A percentile compares a stretch with the other conserved stretches of the same genome.
phyloP scores from a whole-genome alignment of 768 basidiomycete genomes.

The Mycena olivaceomarginata region DNA sequence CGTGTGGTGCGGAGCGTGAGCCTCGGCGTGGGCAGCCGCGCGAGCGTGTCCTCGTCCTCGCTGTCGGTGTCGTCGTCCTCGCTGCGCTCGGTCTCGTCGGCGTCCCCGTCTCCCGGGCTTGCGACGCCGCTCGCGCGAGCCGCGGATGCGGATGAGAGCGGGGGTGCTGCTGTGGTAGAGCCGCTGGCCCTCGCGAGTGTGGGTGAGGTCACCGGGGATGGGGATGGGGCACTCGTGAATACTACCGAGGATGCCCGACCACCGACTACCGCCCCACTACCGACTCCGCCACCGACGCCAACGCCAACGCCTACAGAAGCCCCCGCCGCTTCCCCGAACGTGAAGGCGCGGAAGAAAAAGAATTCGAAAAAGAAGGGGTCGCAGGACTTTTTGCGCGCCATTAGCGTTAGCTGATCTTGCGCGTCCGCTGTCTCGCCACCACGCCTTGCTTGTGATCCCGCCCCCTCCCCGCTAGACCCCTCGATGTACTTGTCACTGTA shows the following conservation, averaged over 20 bases:
- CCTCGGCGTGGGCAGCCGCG: constrained; percentile 19
- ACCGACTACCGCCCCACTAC: constrained; percentile 6
- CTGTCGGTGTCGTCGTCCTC: neutral
- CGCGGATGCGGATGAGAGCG: neutral
- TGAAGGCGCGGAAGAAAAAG: constrained; percentile 26
- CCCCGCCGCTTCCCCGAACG: neutral
- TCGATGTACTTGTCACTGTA: no score
- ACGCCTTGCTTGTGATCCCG: no score
- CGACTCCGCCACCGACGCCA: constrained; percentile 30
- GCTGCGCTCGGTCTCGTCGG: constrained; percentile 10
- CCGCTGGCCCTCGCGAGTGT: neutral
- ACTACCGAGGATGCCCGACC: no score
- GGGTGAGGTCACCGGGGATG: neutral
- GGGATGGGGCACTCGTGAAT: neutral
- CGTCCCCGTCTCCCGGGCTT: neutral
- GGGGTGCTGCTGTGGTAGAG: neutral
- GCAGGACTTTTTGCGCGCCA: constrained; percentile 11
- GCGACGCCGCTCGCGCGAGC: constrained; percentile 26
- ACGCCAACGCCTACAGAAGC: neutral
- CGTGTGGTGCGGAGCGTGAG: constrained; percentile 39
- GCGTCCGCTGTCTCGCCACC: no score
- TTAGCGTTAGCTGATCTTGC: neutral
- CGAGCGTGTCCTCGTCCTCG: constrained; percentile 23
- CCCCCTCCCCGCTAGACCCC: no score
- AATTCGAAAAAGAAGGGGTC: neutral